Conservation (phyloP, 257 asterid genomes). For the Leonotis leonurus region DNA sequence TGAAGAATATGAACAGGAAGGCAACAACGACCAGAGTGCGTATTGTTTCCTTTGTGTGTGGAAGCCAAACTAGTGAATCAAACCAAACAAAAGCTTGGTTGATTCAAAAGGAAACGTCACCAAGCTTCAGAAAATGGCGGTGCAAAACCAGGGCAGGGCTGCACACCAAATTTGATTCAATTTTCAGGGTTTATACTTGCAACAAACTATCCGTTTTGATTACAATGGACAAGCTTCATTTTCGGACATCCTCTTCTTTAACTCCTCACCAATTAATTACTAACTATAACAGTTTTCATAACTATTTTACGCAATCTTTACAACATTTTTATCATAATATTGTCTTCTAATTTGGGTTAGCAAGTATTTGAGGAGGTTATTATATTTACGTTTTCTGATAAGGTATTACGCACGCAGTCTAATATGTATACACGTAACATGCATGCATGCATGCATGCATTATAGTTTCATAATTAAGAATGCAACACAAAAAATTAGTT, state of each 20-base stretch:
- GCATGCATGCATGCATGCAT: no score
- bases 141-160: conserved; percentile 19
- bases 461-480: no score
- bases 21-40: background rate
- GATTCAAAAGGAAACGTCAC: conserved; percentile 4
- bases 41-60: background rate
- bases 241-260: conserved; percentile 31
- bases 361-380: no score
- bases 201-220: background rate
- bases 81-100: conserved; percentile 24
- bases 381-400: no score
- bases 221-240: conserved; percentile 34
- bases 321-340: no score
- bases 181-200: conserved; percentile 35
- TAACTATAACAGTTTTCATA: background rate
- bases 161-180: conserved; percentile 21
- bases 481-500: no score
- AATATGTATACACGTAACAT: no score
- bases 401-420: no score
- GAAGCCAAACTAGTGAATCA: conserved; percentile 10
- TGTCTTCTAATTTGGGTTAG: no score
- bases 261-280: background rate
- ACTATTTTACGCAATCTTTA: background rate
- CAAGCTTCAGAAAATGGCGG: background rate
- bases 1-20: conserved; percentile 9